Percentiles rank a stretch among this genome's conserved stretches.
These are phyloP conservation scores for Aspergillus nanangensis DNA, from an alignment of 495 filamentous ascomycete genomes.

Conservation along the genomic window DNA sequence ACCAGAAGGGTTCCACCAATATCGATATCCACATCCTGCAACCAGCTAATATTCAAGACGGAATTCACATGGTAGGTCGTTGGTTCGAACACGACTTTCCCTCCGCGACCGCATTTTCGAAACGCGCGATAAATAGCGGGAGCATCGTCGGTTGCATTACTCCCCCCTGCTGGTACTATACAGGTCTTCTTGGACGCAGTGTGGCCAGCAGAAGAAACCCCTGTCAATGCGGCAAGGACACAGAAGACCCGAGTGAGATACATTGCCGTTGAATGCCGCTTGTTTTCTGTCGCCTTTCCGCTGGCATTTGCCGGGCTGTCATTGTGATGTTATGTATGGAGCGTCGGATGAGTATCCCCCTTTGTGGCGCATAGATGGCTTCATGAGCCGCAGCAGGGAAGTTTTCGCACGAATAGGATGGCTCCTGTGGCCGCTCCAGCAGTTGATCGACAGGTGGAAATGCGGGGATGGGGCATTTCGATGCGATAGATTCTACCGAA, in stretches of 20 bases:
- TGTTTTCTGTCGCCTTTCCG: too few species aligned
- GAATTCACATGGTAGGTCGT: constrained; percentile 36
- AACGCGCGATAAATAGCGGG: constrained; percentile 39
- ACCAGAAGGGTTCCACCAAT: constrained; percentile 29
- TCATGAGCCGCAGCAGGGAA: too few species aligned
- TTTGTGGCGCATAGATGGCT: too few species aligned
- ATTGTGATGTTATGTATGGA: too few species aligned
- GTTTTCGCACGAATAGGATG: too few species aligned
- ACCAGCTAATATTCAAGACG: constrained; percentile 37
- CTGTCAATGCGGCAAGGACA: background rate
- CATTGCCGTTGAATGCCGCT: background rate
- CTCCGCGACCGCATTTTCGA: constrained; percentile 30
- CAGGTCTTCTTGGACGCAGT: constrained; percentile 3
- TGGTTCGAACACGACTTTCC: constrained; percentile 32
- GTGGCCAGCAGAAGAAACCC: background rate
- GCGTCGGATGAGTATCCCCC: too few species aligned
- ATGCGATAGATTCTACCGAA: too few species aligned
- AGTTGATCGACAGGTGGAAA: too few species aligned
- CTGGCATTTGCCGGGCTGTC: too few species aligned
- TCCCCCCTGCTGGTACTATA: constrained; percentile 6
- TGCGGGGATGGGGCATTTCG: too few species aligned
- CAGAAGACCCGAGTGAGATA: background rate
- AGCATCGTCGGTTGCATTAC: constrained; percentile 26
- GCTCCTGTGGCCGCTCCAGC: too few species aligned
- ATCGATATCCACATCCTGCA: constrained; percentile 39